Evolutionary conservation across 2,329 filamentous ascomycete species (phyloP).

Genomic region (Fusarium pininemorale): DNA sequence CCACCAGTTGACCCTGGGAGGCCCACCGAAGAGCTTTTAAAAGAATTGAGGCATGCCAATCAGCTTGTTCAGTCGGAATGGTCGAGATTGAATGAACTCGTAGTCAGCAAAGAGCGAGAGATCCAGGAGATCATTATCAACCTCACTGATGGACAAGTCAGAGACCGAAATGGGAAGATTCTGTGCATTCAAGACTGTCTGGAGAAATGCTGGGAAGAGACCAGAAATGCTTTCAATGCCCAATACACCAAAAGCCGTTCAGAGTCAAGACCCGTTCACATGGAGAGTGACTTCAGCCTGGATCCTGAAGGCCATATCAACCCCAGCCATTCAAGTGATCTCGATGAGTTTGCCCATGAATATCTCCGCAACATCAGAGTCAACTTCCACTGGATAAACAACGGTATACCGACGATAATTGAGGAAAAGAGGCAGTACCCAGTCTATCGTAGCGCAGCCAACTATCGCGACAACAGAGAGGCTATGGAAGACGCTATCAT

Average conservation of each 20-base stretch:
- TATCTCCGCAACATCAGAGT: slow-evolving; percentile 18
- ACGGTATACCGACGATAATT: not conserved
- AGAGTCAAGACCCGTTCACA: not conserved
- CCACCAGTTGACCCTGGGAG: slow-evolving; percentile 25
- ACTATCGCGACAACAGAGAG: slow-evolving; percentile 8
- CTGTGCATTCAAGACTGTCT: slow-evolving; percentile 10
- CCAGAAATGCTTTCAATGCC: slow-evolving; percentile 19
- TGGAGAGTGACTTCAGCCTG: slow-evolving; percentile 24
- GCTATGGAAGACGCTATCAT: not conserved
- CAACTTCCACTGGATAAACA: not conserved
- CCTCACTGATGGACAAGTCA: not conserved
- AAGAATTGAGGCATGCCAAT: not conserved
- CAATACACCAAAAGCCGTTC: slow-evolving; percentile 11
- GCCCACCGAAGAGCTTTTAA: not conserved
- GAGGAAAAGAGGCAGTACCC: not conserved
- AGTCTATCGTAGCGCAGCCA: slow-evolving; percentile 35
- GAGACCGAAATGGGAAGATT: not conserved
- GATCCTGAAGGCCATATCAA: slow-evolving; percentile 19
- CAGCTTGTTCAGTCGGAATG: slow-evolving; percentile 1
- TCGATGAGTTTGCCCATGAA: slow-evolving; percentile 30
- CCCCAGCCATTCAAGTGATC: slow-evolving; percentile 20
- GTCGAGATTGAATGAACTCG: not conserved
- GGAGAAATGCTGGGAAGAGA: slow-evolving; percentile 5
- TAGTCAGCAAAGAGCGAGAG: slow-evolving; percentile 11
- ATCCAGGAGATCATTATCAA: slow-evolving; percentile 20